phyloP scores from a whole-genome alignment of 1,284 basidiomycete species.

The Gastroboletus turbinatus region DNA sequence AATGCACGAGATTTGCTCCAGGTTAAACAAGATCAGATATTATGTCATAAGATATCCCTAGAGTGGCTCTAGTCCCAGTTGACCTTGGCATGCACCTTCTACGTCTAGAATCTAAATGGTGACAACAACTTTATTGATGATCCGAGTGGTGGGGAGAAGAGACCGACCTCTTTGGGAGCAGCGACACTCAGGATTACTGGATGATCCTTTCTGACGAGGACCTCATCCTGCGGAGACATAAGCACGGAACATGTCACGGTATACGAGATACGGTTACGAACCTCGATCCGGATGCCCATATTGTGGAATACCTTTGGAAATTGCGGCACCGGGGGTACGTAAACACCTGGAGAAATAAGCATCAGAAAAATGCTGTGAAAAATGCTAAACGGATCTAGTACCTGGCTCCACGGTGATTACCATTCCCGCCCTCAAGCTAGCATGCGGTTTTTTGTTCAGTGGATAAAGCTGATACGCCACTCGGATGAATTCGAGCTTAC shows the following conservation, averaged over 20 bases:
- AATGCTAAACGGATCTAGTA: slow-evolving; percentile 30
- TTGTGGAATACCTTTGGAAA: slow-evolving; percentile 89
- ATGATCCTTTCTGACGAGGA: slow-evolving; percentile 71
- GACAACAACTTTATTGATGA: slow-evolving; percentile 2
- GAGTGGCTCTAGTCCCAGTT: slow-evolving; percentile 64
- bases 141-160: neutral
- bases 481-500: slow-evolving; percentile 32
- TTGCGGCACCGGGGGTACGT: slow-evolving; percentile 74
- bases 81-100: slow-evolving; percentile 83
- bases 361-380: slow-evolving; percentile 4
- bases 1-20: neutral
- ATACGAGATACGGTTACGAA: slow-evolving; percentile 29
- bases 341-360: slow-evolving; percentile 52
- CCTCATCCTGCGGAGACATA: slow-evolving; percentile 64
- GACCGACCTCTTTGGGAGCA: slow-evolving; percentile 84
- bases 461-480: slow-evolving; percentile 4
- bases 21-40: slow-evolving; percentile 1
- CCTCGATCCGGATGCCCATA: slow-evolving; percentile 88
- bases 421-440: slow-evolving; percentile 72
- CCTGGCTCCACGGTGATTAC: slow-evolving; percentile 87
- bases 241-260: slow-evolving; percentile 6
- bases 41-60: slow-evolving; percentile 30
- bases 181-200: slow-evolving; percentile 70
- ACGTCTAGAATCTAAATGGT: slow-evolving; percentile 69
- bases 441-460: slow-evolving; percentile 12